Percentiles rank a stretch among this genome's conserved stretches.
These are phyloP conservation scores for Neonectria ditissima DNA, from an alignment of 2,329 filamentous ascomycete genomes.

Conservation along the genomic window DNA sequence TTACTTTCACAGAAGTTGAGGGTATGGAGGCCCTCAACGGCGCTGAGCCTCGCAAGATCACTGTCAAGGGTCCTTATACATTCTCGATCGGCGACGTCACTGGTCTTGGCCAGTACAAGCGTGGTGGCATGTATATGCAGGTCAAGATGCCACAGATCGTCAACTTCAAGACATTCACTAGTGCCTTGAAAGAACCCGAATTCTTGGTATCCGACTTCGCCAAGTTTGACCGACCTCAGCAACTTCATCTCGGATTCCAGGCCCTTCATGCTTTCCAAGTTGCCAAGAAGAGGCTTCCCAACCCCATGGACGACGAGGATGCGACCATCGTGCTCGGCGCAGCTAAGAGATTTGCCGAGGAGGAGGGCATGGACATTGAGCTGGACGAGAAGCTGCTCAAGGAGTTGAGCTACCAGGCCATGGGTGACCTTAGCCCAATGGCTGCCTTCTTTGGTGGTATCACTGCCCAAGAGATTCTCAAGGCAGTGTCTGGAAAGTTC, in stretches of 20 bases:
- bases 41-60: conserved; percentile 87
- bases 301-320: conserved; percentile 86
- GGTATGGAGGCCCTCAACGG: conserved; percentile 92
- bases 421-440: conserved; percentile 90
- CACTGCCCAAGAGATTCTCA: conserved; percentile 93
- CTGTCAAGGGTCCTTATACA: conserved; percentile 95
- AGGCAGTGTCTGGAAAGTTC: conserved; percentile 98
- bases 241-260: conserved; percentile 93
- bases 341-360: conserved; percentile 78
- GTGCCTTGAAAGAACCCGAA: conserved; percentile 87
- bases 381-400: conserved; percentile 92
- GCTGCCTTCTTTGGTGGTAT: conserved; percentile 96
- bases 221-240: conserved; percentile 94
- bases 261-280: conserved; percentile 89
- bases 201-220: conserved; percentile 94
- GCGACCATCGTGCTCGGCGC: conserved; percentile 81
- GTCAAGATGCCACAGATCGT: conserved; percentile 98
- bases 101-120: conserved; percentile 85
- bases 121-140: conserved; percentile 91
- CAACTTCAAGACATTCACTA: conserved; percentile 85
- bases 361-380: conserved; percentile 75
- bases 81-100: conserved; percentile 97
- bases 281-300: conserved; percentile 79
- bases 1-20: conserved; percentile 93
- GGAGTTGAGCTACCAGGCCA: conserved; percentile 94